These are phyloP conservation scores for Candida smagusa DNA, from an alignment of 1,139 yeast species.

Conservation along the genomic window DNA sequence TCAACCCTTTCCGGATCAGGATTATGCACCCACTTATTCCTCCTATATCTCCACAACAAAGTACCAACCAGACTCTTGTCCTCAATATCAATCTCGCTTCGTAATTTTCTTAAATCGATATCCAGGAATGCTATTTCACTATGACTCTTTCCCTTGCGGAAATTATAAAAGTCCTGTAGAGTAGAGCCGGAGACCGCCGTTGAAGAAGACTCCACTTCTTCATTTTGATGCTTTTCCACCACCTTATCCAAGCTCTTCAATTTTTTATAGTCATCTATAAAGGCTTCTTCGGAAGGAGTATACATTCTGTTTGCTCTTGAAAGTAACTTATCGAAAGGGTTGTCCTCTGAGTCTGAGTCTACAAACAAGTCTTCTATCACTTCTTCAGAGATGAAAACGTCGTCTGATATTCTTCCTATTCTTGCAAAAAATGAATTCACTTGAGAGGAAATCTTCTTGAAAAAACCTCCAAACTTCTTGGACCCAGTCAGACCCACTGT, in stretches of 20 bases:
- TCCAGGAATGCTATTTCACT: conserved; percentile 21
- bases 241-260: conserved; percentile 35
- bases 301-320: conserved; percentile 20
- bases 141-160: conserved; percentile 11
- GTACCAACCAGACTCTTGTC: conserved; percentile 35
- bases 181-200: conserved; percentile 19
- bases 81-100: conserved; percentile 22
- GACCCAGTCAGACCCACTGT: conserved; percentile 1
- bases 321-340: conserved; percentile 19
- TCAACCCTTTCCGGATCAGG: conserved; percentile 14
- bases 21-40: conserved; percentile 52
- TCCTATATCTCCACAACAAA: conserved; percentile 56
- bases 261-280: conserved; percentile 32
- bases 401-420: conserved; percentile 40
- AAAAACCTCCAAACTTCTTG: conserved; percentile 15
- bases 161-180: conserved; percentile 29
- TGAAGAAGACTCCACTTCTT: conserved; percentile 21
- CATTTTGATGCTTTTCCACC: conserved; percentile 23
- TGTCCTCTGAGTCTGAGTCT: conserved; percentile 29
- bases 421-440: conserved; percentile 31
- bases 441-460: conserved; percentile 34
- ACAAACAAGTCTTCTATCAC: conserved; percentile 42
- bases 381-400: conserved; percentile 40
- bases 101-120: conserved; percentile 25
- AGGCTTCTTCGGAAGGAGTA: conserved; percentile 31